phyloP scores from a whole-genome alignment of 1,284 basidiomycete species.

The Pseudozyma sp. region DNA sequence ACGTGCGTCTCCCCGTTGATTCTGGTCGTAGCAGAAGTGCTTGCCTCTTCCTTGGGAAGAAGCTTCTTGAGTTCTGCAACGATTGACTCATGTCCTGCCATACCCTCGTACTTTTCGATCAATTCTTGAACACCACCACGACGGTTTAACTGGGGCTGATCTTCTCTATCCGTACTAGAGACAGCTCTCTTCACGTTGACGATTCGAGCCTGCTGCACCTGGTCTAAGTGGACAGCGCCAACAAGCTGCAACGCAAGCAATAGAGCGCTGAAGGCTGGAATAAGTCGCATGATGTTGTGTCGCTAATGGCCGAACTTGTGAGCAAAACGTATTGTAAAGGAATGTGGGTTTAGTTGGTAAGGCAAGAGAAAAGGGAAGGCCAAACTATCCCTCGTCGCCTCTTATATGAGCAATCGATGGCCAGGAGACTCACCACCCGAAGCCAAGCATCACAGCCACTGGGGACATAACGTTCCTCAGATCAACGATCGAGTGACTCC shows the following conservation, averaged over 20 bases:
- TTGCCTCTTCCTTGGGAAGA: too few relatives aligned
- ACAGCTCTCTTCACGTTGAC: slow-evolving; percentile 15
- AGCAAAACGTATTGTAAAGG: too few relatives aligned
- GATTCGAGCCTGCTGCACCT: slow-evolving; percentile 10
- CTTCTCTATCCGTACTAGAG: not conserved
- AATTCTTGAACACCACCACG: not conserved
- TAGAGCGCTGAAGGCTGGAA: slow-evolving; percentile 8
- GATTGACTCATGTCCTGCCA: too few relatives aligned
- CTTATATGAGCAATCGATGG: not conserved
- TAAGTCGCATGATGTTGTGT: slow-evolving; percentile 12
- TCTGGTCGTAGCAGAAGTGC: too few relatives aligned
- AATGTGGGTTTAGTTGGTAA: too few relatives aligned
- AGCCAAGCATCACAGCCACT: too few relatives aligned
- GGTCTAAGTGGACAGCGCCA: slow-evolving; percentile 6
- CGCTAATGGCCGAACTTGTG: not conserved
- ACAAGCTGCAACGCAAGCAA: slow-evolving; percentile 18
- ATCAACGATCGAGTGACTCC: not conserved
- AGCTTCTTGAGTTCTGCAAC: too few relatives aligned
- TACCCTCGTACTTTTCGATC: too few relatives aligned
- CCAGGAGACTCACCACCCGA: too few relatives aligned
- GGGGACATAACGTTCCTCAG: not conserved
- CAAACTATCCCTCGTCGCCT: not conserved
- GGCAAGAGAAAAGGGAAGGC: not conserved
- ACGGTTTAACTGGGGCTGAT: slow-evolving; percentile 2
- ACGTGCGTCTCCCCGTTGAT: too few relatives aligned